phyloP scores from a whole-genome alignment of 345 rosid species.

The Ceriops decandra region DNA sequence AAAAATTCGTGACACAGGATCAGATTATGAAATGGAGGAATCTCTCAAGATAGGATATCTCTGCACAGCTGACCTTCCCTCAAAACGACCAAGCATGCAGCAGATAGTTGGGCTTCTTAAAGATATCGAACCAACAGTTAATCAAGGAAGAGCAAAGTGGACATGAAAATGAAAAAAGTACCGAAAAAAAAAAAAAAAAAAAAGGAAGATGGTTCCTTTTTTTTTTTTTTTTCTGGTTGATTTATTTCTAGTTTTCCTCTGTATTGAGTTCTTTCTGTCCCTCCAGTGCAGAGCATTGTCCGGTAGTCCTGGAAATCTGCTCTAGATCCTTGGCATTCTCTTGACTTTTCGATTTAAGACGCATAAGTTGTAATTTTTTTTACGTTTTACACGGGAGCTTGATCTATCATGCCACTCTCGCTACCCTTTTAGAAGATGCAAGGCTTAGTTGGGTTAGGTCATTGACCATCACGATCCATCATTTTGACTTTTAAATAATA shows the following conservation, averaged over 20 bases:
- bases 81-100: conserved; percentile 91
- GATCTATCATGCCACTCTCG: conserved; percentile 1
- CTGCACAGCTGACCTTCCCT: conserved; percentile 83
- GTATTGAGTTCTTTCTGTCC: conserved; percentile 19
- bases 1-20: conserved; percentile 61
- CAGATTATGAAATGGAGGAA: conserved; percentile 66
- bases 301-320: conserved; percentile 16
- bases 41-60: conserved; percentile 88
- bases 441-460: too few relatives aligned
- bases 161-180: background rate
- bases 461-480: too few relatives aligned
- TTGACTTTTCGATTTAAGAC: conserved; percentile 15
- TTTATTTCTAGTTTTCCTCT: conserved; percentile 7
- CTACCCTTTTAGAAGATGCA: too few relatives aligned
- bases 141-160: conserved; percentile 32
- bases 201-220: conserved; percentile 10
- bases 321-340: conserved; percentile 17
- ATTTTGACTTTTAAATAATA: too few relatives aligned
- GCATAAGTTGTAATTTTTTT: conserved; percentile 27
- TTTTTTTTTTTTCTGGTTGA: background rate
- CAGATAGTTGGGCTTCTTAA: conserved; percentile 95
- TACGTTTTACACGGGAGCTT: conserved; percentile 11
- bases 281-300: conserved; percentile 29
- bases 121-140: conserved; percentile 63
- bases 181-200: background rate